Conservation (phyloP, 768 basidiomycete genomes). For the Mycena filopes region DNA sequence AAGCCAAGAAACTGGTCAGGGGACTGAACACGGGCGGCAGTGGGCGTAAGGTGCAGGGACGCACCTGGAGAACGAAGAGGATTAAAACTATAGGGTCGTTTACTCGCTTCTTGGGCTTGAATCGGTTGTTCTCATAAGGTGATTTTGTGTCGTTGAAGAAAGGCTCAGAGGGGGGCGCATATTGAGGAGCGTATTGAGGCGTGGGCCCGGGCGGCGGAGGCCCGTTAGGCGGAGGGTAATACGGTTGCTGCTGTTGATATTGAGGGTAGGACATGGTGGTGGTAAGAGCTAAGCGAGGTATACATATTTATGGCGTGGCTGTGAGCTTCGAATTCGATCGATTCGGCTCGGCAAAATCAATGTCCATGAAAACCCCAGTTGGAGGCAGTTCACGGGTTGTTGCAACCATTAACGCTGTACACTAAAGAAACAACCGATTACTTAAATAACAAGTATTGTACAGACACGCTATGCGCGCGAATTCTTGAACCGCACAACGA, state of each 20-base stretch:
- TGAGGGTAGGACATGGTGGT: constrained; percentile 25
- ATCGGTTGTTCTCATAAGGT: constrained; percentile 70
- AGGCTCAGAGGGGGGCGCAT: constrained; percentile 40
- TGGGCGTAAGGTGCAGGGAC: constrained; percentile 10
- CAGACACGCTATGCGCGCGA: not conserved
- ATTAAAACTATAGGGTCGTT: constrained; percentile 80
- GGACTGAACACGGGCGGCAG: not conserved
- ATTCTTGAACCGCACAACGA: constrained; percentile 87
- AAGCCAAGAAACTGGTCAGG: constrained; percentile 69
- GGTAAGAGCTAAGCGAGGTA: not conserved
- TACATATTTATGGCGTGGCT: too few species aligned
- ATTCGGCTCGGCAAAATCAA: too few species aligned
- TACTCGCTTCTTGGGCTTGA: constrained; percentile 73
- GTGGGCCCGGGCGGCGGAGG: constrained; percentile 52
- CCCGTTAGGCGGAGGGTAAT: constrained; percentile 29
- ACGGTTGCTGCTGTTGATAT: constrained; percentile 17
- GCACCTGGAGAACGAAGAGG: constrained; percentile 77
- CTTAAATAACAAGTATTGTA: constrained; percentile 1
- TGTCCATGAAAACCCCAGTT: too few species aligned
- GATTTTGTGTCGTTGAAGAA: constrained; percentile 53
- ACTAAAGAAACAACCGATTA: not conserved
- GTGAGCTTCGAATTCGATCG: too few species aligned
- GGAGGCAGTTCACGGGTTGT: too few species aligned
- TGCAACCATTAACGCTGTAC: constrained; percentile 17
- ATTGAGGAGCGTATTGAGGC: constrained; percentile 48